Conservation (phyloP, 208 protist genomes). For the Leishmania major region DNA sequence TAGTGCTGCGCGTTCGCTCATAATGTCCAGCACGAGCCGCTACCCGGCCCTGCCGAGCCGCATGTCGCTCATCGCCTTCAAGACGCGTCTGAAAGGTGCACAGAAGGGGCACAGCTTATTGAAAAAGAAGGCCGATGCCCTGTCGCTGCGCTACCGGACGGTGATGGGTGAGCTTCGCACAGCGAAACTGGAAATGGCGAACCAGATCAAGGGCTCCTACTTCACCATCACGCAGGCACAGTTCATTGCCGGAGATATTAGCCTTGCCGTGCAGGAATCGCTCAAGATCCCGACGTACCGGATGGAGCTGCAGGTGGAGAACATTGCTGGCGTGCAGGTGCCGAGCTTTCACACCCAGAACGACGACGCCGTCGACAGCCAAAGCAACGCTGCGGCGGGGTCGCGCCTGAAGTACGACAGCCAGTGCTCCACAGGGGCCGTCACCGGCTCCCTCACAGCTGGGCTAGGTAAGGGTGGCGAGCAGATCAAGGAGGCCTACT, state of each 20-base stretch:
- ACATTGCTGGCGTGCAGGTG: conserved; percentile 98
- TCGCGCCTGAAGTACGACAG: conserved; percentile 6
- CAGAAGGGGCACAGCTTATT: conserved; percentile 98
- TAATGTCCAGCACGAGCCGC: conserved; percentile 82
- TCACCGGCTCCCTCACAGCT: conserved; percentile 53
- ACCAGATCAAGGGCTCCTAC: conserved; percentile 90
- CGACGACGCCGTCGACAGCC: conserved; percentile 27
- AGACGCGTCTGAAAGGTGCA: conserved; percentile 96
- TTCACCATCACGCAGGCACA: conserved; percentile 97
- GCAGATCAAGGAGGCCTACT: conserved; percentile 92
- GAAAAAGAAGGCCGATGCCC: conserved; percentile 99
- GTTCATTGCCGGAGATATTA: conserved; percentile 97
- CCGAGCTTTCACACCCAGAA: conserved; percentile 92
- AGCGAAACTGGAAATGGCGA: conserved; percentile 84
- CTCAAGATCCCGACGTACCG: conserved; percentile 90
- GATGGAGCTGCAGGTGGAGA: conserved; percentile 94
- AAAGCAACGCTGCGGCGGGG: conserved; percentile 12
- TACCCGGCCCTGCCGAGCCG: conserved; percentile 91
- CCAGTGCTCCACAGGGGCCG: conserved; percentile 9
- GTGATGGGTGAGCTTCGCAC: conserved; percentile 95
- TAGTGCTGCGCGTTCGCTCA: neutral
- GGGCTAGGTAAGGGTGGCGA: conserved; percentile 97
- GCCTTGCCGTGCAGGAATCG: conserved; percentile 93
- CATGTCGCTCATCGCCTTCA: conserved; percentile 94
- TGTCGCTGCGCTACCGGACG: conserved; percentile 96